These are phyloP conservation scores for Entoloma clypeatum DNA, from an alignment of 1,284 basidiomycete genomes.

Conservation along the genomic window DNA sequence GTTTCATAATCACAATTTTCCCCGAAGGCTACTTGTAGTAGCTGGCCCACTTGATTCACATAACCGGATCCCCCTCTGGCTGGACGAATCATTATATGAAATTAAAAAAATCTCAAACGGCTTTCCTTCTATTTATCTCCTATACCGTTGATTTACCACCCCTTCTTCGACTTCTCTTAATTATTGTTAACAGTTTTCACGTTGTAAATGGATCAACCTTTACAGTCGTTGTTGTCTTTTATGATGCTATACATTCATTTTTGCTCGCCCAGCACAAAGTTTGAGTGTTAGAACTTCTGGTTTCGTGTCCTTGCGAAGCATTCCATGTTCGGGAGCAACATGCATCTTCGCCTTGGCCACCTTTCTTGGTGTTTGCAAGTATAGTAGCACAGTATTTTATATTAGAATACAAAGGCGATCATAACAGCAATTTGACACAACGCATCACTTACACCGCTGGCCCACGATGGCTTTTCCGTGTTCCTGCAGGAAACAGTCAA, in stretches of 20 bases:
- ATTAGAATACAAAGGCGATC: conserved; percentile 3
- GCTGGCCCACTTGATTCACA: conserved; percentile 1
- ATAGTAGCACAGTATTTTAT: no score
- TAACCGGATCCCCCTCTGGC: conserved; percentile 8
- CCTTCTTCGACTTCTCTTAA: conserved; percentile 10
- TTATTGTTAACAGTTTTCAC: conserved; percentile 17
- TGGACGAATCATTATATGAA: conserved; percentile 19
- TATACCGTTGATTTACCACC: conserved; percentile 16
- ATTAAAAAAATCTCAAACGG: no score
- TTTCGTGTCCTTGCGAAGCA: no score
- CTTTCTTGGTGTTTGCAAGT: neutral
- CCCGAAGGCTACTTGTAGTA: neutral
- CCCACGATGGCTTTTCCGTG: conserved; percentile 75
- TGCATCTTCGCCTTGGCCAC: neutral
- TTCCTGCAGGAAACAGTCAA: conserved; percentile 43
- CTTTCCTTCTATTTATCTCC: conserved; percentile 12
- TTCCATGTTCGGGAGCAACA: no score
- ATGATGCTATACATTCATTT: conserved; percentile 24
- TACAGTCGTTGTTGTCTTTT: conserved; percentile 20
- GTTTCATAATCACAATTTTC: neutral
- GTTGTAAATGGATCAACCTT: conserved; percentile 16
- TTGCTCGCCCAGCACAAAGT: conserved; percentile 13
- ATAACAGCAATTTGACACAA: neutral
- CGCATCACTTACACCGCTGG: conserved; percentile 69
- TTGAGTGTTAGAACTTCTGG: no score